phyloP scores from a whole-genome alignment of 495 filamentous ascomycete species.

The Beverwykella pulmonaria region DNA sequence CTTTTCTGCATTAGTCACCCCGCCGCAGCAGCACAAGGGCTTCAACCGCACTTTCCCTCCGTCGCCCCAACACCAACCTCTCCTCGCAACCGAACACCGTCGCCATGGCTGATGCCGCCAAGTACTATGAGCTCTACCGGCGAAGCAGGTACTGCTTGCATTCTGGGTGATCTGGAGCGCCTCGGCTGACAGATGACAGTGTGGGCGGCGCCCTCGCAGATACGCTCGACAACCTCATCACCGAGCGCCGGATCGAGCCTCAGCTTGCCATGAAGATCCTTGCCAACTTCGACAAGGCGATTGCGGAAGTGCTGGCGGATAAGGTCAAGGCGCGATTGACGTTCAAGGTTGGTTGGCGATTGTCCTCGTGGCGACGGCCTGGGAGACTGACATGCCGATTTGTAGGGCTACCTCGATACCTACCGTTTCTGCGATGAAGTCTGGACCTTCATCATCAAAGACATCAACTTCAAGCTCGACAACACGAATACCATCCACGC shows the following conservation, averaged over 20 bases:
- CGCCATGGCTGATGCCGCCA: slow-evolving; percentile 40
- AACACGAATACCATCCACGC: slow-evolving; percentile 55
- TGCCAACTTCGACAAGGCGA: slow-evolving; percentile 83
- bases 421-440: slow-evolving; percentile 99
- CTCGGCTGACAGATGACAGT: slow-evolving; percentile 54
- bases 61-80: slow-evolving; percentile 11
- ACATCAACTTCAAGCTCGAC: slow-evolving; percentile 96
- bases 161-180: background rate
- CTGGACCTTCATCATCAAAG: slow-evolving; percentile 99
- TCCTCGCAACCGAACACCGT: background rate
- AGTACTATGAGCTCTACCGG: slow-evolving; percentile 94
- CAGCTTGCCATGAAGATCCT: slow-evolving; percentile 98
- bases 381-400: slow-evolving; percentile 12
- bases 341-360: slow-evolving; percentile 74
- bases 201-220: slow-evolving; percentile 90
- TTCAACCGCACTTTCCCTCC: slow-evolving; percentile 11
- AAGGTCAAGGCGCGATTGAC: slow-evolving; percentile 87
- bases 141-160: slow-evolving; percentile 78
- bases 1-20: slow-evolving; percentile 8
- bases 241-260: slow-evolving; percentile 87
- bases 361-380: background rate
- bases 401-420: slow-evolving; percentile 92
- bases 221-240: slow-evolving; percentile 94
- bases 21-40: background rate
- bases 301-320: slow-evolving; percentile 84